Evolutionary conservation across 1,284 basidiomycete species (phyloP), one percentile per base, ranked within the genome.

Genomic region (Uromyces viciae-fabae): DNA sequence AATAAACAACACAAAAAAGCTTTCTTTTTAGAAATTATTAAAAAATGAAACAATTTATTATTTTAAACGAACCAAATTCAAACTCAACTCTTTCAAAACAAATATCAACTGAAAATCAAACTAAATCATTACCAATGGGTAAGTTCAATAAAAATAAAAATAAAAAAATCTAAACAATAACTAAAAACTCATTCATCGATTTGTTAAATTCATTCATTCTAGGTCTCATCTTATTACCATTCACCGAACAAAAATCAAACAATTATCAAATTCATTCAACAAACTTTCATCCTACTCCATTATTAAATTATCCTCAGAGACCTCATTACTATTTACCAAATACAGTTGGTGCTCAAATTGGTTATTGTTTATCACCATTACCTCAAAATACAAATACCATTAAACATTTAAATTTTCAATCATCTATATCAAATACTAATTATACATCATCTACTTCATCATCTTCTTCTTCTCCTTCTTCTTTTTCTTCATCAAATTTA

Each of bases 351-450:
- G 68, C 68, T 33, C 68, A 71, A 33, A 22, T 43, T 17, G 68
- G 68, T 3, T 71, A 71, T 43, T 71, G 68, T 71, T 43, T 46
- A 19, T 71, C 68, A 1, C 68, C 68, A 28, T 7, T 71, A 3
- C 68, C 68, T 33, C 68, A 66, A 4, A 19, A 9, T 4, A 40
- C 15, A 17, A 2, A 28, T n/a, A 22, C 33, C 19, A 33, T 56
- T 7, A 40, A 38, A 60, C 3, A 28, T 7, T 31, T 19, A 5
- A 60, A 60, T 5, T 33, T 60, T 40, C 33, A 36, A n/a, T n/a
- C 1, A 66, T 40, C 17, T n/a, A n/a, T n/a, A n/a, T n/a, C 68
- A 4, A 71, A 38, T 43, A 42, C 33, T 28, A 43, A 28, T 25
- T 62, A n/a, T 22, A 19, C 64, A 19, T 66, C 62, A 11, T 46